These are phyloP conservation scores for Colletotrichum lentis DNA, from an alignment of 2,329 filamentous ascomycete species.

Conservation along the genomic window DNA sequence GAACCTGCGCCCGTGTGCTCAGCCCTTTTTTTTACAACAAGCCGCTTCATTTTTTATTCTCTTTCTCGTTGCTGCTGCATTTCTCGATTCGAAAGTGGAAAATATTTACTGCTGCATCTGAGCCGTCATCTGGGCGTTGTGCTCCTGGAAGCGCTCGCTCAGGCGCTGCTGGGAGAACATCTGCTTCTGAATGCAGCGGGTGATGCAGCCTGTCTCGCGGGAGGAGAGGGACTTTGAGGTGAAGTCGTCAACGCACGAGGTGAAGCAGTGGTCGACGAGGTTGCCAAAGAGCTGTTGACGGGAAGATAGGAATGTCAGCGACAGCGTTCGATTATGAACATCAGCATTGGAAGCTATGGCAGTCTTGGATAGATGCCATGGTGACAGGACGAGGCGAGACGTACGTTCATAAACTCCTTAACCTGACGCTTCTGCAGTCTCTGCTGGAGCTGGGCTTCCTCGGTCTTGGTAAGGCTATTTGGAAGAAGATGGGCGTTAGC, in stretches of 20 bases:
- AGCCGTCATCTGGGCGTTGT: conserved; percentile 67
- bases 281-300: conserved; percentile 64
- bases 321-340: background rate
- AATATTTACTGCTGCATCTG: conserved; percentile 58
- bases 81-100: no score
- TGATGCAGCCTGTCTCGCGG: conserved; percentile 89
- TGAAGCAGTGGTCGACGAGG: conserved; percentile 90
- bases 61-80: background rate
- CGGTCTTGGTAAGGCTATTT: conserved; percentile 71
- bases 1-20: no score
- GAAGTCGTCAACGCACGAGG: conserved; percentile 97
- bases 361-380: conserved; percentile 43
- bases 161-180: conserved; percentile 91
- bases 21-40: background rate
- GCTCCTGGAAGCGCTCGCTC: conserved; percentile 85
- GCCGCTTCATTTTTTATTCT: conserved; percentile 16
- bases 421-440: conserved; percentile 98
- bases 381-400: conserved; percentile 45
- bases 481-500: conserved; percentile 28
- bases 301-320: conserved; percentile 7
- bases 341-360: background rate
- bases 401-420: conserved; percentile 97
- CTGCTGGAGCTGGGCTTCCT: conserved; percentile 91
- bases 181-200: conserved; percentile 95
- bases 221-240: conserved; percentile 92